Percentiles rank a stretch among this genome's conserved stretches.
Conservation (phyloP, 176 grass and related monocot genomes). For the Hordeum vulgare region MorexV3_pseudomolecules_assembly NC_058524.1:17193428-17193927, state of each 20-base stretch:
- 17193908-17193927: neutral
- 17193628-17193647: neutral
- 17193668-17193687: neutral
- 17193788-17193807: too few species aligned
- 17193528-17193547: neutral
- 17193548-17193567: neutral
- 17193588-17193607: too few species aligned
- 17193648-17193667: neutral
- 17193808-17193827: too few species aligned
- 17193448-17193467: neutral
- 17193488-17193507: neutral
- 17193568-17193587: neutral
- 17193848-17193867: neutral
- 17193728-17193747: too few species aligned
- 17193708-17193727: too few species aligned
- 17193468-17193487: neutral
- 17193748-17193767: too few species aligned
- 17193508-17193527: neutral
- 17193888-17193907: neutral
- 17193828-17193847: too few species aligned
- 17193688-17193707: too few species aligned
- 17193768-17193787: too few species aligned
- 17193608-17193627: neutral
- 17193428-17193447: too few species aligned
- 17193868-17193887: neutral